phyloP scores from a whole-genome alignment of 2,329 filamentous ascomycete species.

The Juglanconis oblonga region DNA sequence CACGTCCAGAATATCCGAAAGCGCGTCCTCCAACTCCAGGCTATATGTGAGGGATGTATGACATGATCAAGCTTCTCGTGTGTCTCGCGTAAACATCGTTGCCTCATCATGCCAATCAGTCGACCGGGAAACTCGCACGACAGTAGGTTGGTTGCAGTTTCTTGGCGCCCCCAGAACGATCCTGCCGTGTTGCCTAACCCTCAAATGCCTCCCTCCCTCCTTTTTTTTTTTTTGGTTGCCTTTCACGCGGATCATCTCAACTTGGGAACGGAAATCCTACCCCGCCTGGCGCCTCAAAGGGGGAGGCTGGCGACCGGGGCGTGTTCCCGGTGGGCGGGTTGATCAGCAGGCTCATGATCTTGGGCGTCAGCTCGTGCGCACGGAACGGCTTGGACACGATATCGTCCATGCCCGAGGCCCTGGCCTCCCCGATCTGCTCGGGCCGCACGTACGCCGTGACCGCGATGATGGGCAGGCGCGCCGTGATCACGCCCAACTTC shows the following conservation, averaged over 20 bases:
- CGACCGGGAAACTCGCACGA: no score
- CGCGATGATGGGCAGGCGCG: conserved; percentile 75
- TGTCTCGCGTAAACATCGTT: no score
- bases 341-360: conserved; percentile 57
- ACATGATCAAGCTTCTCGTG: not conserved
- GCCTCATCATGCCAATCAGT: no score
- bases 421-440: conserved; percentile 70
- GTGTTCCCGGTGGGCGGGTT: conserved; percentile 22
- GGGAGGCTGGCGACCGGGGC: not conserved
- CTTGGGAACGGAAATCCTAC: not conserved
- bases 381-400: conserved; percentile 79
- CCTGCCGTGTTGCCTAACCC: no score
- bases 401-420: conserved; percentile 72
- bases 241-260: not conserved
- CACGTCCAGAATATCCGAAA: no score
- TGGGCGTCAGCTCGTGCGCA: conserved; percentile 67
- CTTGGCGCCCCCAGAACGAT: no score
- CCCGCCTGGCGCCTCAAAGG: not conserved
- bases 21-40: not conserved
- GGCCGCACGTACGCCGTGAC: conserved; percentile 77
- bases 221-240: no score
- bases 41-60: not conserved
- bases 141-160: no score
- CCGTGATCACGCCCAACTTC: conserved; percentile 54
- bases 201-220: no score